Percentiles rank a stretch among this genome's conserved stretches.
Conservation (phyloP, 345 rosid genomes). For the Erysimum cheiranthoides region DNA sequence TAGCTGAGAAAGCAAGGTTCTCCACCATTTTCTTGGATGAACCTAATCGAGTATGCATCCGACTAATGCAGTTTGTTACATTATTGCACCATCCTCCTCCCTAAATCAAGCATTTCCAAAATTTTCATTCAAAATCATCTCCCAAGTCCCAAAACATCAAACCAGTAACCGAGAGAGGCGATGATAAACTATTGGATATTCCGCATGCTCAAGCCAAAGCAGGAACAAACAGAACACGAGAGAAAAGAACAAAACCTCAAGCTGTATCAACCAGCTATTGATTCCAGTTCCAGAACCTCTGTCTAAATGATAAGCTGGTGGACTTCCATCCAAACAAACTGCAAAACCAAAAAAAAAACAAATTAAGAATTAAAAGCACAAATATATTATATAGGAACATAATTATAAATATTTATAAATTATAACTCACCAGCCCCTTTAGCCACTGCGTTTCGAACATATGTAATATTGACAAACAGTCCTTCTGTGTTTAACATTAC, state of each 20-base stretch:
- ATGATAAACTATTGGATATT: slow-evolving; percentile 3
- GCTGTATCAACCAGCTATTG: slow-evolving; percentile 78
- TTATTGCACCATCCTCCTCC: slow-evolving; percentile 90
- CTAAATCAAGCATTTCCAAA: slow-evolving; percentile 26
- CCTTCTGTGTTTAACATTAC: slow-evolving; percentile 55
- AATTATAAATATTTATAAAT: not conserved
- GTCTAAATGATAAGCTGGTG: slow-evolving; percentile 87
- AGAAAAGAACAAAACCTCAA: slow-evolving; percentile 68
- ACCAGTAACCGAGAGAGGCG: not conserved
- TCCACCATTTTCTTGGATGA: slow-evolving; percentile 77
- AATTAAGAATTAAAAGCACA: slow-evolving; percentile 6
- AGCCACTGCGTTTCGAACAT: slow-evolving; percentile 64
- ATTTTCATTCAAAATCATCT: slow-evolving; percentile 11
- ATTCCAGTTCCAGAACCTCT: slow-evolving; percentile 82
- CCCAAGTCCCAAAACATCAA: slow-evolving; percentile 2
- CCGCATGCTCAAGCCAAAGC: not conserved
- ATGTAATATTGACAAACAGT: slow-evolving; percentile 60
- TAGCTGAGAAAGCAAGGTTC: slow-evolving; percentile 77
- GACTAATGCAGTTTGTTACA: slow-evolving; percentile 60
- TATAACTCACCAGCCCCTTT: slow-evolving; percentile 80
- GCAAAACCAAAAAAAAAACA: slow-evolving; percentile 30
- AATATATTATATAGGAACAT: not conserved
- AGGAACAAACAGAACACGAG: slow-evolving; percentile 21
- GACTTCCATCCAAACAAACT: slow-evolving; percentile 98
- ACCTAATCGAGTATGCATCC: slow-evolving; percentile 75